phyloP scores from a whole-genome alignment of 306 rosid species.

The Vigna angularis region DNA sequence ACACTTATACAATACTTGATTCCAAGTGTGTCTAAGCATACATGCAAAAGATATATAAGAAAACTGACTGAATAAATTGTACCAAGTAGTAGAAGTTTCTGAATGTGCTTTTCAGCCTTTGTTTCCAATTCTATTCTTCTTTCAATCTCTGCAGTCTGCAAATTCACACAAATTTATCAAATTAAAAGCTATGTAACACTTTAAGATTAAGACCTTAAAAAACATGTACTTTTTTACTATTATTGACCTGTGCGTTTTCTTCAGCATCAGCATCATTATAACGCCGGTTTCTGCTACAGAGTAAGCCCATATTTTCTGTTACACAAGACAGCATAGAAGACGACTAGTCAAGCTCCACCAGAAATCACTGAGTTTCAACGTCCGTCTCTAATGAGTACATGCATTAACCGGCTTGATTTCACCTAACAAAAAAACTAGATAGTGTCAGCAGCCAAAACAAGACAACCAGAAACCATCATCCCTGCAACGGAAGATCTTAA shows the following conservation, averaged over 20 bases:
- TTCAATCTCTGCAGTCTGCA: slow-evolving; percentile 91
- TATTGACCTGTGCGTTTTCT: slow-evolving; percentile 83
- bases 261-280: slow-evolving; percentile 73
- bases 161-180: slow-evolving; percentile 43
- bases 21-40: slow-evolving; percentile 24
- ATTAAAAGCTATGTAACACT: slow-evolving; percentile 37
- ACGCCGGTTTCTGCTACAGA: slow-evolving; percentile 86
- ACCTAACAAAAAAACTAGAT: slow-evolving; percentile 56
- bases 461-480: background rate
- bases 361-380: slow-evolving; percentile 46
- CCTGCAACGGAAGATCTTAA: slow-evolving; percentile 20
- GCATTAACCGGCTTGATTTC: slow-evolving; percentile 44
- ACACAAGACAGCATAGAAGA: slow-evolving; percentile 80
- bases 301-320: slow-evolving; percentile 85
- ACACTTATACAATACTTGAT: slow-evolving; percentile 27
- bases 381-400: slow-evolving; percentile 41
- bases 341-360: slow-evolving; percentile 62
- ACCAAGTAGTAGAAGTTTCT: slow-evolving; percentile 96
- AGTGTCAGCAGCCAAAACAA: slow-evolving; percentile 42
- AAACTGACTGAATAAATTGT: slow-evolving; percentile 33
- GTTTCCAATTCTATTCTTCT: slow-evolving; percentile 93
- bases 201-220: slow-evolving; percentile 9
- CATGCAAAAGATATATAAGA: slow-evolving; percentile 21
- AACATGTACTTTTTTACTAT: slow-evolving; percentile 13
- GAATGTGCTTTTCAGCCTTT: slow-evolving; percentile 92